phyloP scores from a whole-genome alignment of 2,329 filamentous ascomycete species.

The Knufia fluminis region DNA sequence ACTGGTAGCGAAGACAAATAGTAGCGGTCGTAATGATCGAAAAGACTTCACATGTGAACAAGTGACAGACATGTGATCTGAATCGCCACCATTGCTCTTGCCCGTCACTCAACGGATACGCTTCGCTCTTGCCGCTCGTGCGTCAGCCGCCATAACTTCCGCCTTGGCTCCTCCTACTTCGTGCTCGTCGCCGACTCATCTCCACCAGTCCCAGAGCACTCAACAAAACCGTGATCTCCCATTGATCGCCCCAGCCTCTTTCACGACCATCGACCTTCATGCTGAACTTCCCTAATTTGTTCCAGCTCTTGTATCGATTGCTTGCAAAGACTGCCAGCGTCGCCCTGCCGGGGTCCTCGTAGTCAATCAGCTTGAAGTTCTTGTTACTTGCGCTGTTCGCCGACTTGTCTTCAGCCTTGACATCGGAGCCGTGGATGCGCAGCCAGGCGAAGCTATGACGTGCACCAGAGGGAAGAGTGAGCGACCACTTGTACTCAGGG shows the following conservation, averaged over 20 bases:
- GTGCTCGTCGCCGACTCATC: conserved; percentile 10
- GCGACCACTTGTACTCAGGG: neutral
- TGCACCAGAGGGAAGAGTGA: neutral
- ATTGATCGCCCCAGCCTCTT: conserved; percentile 5
- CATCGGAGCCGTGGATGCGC: neutral
- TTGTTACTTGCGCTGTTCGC: neutral
- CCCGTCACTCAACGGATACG: too few species aligned
- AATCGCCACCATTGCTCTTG: too few species aligned
- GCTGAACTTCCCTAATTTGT: conserved; percentile 27
- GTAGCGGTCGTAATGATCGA: too few species aligned
- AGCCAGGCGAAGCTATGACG: neutral
- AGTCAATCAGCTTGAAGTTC: conserved; percentile 30
- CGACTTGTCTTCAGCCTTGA: neutral
- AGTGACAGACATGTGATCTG: too few species aligned
- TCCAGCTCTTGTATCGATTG: conserved; percentile 24
- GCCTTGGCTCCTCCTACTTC: too few species aligned
- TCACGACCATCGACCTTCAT: conserved; percentile 1
- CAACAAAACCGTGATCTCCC: conserved; percentile 9
- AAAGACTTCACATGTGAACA: too few species aligned
- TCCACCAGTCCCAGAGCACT: conserved; percentile 7
- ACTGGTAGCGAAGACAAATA: too few species aligned
- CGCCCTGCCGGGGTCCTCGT: conserved; percentile 19
- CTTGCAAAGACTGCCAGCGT: conserved; percentile 28
- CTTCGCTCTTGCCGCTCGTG: too few species aligned
- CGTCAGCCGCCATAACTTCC: too few species aligned